These are phyloP conservation scores for Botryosphaeria dothidea DNA, from an alignment of 2,329 filamentous ascomycete genomes.

Conservation along the genomic window DNA sequence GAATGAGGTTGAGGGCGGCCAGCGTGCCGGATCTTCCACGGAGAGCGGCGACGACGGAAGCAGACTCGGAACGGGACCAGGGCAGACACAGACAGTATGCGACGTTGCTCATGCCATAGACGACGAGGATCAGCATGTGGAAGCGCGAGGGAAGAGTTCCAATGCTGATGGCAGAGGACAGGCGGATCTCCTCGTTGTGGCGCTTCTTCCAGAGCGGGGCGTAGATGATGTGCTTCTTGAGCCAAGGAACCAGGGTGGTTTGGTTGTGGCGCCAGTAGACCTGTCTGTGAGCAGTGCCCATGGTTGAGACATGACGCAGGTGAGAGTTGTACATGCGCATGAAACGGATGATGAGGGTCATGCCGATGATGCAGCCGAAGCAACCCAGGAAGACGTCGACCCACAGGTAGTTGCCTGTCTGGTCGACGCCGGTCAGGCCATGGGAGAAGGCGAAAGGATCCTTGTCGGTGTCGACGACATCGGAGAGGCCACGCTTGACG, in stretches of 20 bases:
- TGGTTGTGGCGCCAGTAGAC: conserved; percentile 49
- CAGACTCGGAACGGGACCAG: conserved; percentile 51
- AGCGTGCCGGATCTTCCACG: conserved; percentile 84
- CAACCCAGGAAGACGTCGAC: conserved; percentile 43
- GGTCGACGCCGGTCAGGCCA: conserved; percentile 51
- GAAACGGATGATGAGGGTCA: conserved; percentile 45
- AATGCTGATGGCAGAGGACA: conserved; percentile 68
- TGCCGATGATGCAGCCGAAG: conserved; percentile 36
- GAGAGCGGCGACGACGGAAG: conserved; percentile 73
- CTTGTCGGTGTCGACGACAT: not conserved
- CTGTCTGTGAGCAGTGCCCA: conserved; percentile 44
- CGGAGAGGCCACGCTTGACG: conserved; percentile 10
- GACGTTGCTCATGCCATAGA: conserved; percentile 72
- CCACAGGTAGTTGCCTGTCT: conserved; percentile 49
- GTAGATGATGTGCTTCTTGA: conserved; percentile 66
- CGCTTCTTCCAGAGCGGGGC: conserved; percentile 73
- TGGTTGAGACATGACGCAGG: conserved; percentile 47
- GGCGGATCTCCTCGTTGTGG: conserved; percentile 73
- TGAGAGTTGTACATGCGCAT: conserved; percentile 45
- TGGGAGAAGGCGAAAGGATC: conserved; percentile 41
- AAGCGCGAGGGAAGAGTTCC: conserved; percentile 80
- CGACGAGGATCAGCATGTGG: conserved; percentile 67
- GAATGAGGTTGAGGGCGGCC: conserved; percentile 86
- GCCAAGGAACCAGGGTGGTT: conserved; percentile 53
- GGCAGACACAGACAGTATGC: conserved; percentile 73